Evolutionary conservation across 305 asterid genomes (phyloP).

Genomic region (Ruellia speciosa): DNA sequence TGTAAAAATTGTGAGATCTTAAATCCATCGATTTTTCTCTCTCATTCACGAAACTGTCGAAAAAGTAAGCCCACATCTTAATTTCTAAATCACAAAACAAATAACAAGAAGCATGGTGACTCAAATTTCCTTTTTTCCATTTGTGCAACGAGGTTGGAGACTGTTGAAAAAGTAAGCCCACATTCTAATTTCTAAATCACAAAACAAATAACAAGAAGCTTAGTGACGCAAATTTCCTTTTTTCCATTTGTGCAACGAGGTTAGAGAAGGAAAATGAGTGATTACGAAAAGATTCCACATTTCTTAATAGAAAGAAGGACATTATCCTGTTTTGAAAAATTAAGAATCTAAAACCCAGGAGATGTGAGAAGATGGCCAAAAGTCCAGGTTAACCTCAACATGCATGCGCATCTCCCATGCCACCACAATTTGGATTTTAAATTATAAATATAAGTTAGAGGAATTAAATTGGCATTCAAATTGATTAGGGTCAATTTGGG

Average conservation of each 20-base stretch:
- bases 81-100: constrained; percentile 13
- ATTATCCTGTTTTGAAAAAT: too few relatives aligned
- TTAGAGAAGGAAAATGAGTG: constrained; percentile 51
- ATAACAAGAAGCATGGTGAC: neutral
- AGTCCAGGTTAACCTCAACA: too few relatives aligned
- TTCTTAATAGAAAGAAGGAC: constrained; percentile 37
- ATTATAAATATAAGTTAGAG: too few relatives aligned
- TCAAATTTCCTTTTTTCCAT: constrained; percentile 26
- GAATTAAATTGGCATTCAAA: too few relatives aligned
- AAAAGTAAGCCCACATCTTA: constrained; percentile 24
- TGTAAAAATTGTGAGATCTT: too few relatives aligned
- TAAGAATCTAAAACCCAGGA: too few relatives aligned
- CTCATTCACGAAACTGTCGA: too few relatives aligned
- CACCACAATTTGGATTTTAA: too few relatives aligned
- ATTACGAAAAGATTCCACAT: constrained; percentile 57
- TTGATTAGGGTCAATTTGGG: too few relatives aligned
- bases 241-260: constrained; percentile 50
- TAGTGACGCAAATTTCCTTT: constrained; percentile 1
- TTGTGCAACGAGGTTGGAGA: constrained; percentile 48
- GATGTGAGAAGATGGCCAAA: too few relatives aligned
- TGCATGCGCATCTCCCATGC: too few relatives aligned
- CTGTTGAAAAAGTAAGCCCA: constrained; percentile 19
- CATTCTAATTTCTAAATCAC: constrained; percentile 20
- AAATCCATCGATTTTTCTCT: too few relatives aligned
- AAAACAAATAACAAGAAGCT: neutral